Conservation (phyloP, 1,284 basidiomycete species). For the Ceratobasidium sp. region DNA sequence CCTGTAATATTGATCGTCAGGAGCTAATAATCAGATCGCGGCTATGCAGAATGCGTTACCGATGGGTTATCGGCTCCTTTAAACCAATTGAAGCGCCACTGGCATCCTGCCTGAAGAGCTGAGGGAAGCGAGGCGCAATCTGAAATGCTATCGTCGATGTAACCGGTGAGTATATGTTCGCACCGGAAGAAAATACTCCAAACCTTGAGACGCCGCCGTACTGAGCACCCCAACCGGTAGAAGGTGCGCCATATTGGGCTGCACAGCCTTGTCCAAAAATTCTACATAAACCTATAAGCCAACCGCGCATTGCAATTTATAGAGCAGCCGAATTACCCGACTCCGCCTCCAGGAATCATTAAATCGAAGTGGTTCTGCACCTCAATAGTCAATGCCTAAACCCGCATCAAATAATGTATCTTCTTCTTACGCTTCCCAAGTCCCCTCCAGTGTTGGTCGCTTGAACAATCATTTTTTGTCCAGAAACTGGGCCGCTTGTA, state of each 20-base stretch:
- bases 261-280: constrained; percentile 46
- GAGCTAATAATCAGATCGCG: neutral
- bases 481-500: constrained; percentile 48
- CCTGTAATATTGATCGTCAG: neutral
- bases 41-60: neutral
- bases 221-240: constrained; percentile 46
- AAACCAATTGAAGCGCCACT: constrained; percentile 48
- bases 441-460: constrained; percentile 50
- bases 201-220: constrained; percentile 49
- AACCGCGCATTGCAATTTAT: neutral
- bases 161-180: neutral
- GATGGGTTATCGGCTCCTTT: constrained; percentile 45
- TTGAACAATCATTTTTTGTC: constrained; percentile 49
- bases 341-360: constrained; percentile 50
- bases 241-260: constrained; percentile 47
- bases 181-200: neutral
- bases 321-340: constrained; percentile 40
- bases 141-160: constrained; percentile 10
- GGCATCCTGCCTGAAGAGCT: constrained; percentile 46
- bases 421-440: constrained; percentile 44
- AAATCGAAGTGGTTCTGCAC: constrained; percentile 48
- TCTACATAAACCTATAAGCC: constrained; percentile 10
- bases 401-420: too few relatives aligned
- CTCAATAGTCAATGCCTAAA: too few relatives aligned
- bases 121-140: constrained; percentile 46